Conservation (phyloP, 306 rosid genomes). For the Pterocarpus macrocarpus region DNA sequence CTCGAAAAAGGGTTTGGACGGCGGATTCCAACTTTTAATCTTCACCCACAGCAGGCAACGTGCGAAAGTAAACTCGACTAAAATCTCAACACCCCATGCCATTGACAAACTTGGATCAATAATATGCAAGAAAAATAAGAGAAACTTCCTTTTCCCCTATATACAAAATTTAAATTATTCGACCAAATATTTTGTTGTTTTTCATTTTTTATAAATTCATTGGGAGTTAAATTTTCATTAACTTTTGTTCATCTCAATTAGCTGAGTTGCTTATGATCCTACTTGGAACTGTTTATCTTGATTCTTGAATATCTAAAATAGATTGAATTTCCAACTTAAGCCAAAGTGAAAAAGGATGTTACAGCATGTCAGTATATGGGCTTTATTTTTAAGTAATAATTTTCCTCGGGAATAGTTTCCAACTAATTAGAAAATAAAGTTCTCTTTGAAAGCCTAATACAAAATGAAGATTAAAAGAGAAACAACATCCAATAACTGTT, state of each 20-base stretch:
- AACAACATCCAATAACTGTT: not conserved
- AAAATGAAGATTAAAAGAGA: conserved; percentile 5
- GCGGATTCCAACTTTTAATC: conserved; percentile 21
- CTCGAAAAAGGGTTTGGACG: conserved; percentile 27
- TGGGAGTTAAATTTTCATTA: not conserved
- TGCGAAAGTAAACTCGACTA: conserved; percentile 9
- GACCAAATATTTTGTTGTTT: too few species aligned
- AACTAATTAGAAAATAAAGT: too few species aligned
- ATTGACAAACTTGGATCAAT: conserved; percentile 10
- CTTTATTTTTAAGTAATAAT: too few species aligned
- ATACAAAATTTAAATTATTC: too few species aligned
- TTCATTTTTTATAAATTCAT: not conserved
- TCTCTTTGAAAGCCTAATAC: not conserved
- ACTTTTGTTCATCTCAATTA: not conserved
- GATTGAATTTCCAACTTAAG: too few species aligned
- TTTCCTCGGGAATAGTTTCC: too few species aligned
- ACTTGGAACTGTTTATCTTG: too few species aligned
- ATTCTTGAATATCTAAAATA: too few species aligned
- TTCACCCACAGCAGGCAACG: conserved; percentile 19
- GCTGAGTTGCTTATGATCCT: too few species aligned
- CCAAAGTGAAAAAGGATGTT: too few species aligned
- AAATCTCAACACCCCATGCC: conserved; percentile 22
- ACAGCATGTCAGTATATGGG: too few species aligned
- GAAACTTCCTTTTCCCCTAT: not conserved
- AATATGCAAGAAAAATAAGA: not conserved